These are phyloP conservation scores for Salisapilia sapeloensis DNA, from an alignment of 352 stramenopile species.

Conservation along the genomic window DNA sequence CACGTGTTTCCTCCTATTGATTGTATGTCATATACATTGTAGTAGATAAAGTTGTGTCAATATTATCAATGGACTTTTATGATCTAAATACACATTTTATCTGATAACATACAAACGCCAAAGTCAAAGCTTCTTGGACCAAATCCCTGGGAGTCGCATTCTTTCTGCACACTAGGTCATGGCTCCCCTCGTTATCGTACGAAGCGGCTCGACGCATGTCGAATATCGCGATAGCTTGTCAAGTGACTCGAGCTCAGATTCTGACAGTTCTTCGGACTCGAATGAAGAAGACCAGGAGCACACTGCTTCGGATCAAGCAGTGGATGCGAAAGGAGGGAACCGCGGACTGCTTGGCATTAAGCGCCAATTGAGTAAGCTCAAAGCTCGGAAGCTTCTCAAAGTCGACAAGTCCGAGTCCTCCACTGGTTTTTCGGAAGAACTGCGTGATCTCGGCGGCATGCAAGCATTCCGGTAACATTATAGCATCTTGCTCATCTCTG, in stretches of 20 bases:
- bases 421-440: slow-evolving; percentile 18
- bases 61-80: no score
- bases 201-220: slow-evolving; percentile 32
- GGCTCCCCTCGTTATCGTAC: slow-evolving; percentile 59
- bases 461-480: slow-evolving; percentile 35
- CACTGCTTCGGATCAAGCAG: not conserved
- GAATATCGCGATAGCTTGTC: slow-evolving; percentile 43
- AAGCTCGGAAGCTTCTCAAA: slow-evolving; percentile 1
- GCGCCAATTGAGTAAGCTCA: not conserved
- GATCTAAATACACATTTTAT: no score
- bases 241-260: slow-evolving; percentile 5
- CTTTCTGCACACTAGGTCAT: no score
- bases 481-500: no score
- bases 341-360: slow-evolving; percentile 3
- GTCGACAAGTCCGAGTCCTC: slow-evolving; percentile 5
- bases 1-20: no score
- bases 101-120: no score
- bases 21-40: no score
- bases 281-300: slow-evolving; percentile 3
- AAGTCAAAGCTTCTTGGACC: no score
- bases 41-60: no score
- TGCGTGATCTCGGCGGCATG: slow-evolving; percentile 27
- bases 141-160: no score
- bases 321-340: slow-evolving; percentile 8
- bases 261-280: slow-evolving; percentile 6